phyloP scores from a whole-genome alignment of 345 rosid genomes.

The Garcia nutans region DNA sequence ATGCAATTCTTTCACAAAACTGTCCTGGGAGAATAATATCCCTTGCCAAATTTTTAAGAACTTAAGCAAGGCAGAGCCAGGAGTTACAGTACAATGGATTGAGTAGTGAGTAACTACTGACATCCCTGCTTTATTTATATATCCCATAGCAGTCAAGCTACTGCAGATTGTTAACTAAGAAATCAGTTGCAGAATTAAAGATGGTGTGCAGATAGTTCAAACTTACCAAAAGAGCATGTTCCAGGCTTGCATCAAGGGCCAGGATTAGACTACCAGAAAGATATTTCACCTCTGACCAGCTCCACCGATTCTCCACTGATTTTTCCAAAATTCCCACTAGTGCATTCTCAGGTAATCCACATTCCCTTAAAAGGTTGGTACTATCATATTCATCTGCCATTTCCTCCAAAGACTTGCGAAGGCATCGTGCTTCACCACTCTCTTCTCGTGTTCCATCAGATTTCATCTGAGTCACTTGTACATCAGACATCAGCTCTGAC shows the following conservation, averaged over 20 bases:
- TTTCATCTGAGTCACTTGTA: conserved; percentile 94
- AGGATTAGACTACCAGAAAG: conserved; percentile 76
- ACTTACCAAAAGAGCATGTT: conserved; percentile 94
- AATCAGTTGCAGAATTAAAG: not conserved
- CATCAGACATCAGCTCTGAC: conserved; percentile 96
- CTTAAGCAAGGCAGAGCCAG: not conserved
- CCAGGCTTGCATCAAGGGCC: conserved; percentile 96
- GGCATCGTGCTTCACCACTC: conserved; percentile 93
- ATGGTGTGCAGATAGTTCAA: not conserved
- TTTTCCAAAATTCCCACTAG: conserved; percentile 53
- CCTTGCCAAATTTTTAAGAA: not conserved
- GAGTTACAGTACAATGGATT: not conserved
- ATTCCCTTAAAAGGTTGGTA: conserved; percentile 57
- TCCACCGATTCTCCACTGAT: conserved; percentile 71
- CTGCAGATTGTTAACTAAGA: not conserved
- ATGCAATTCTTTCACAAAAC: not conserved
- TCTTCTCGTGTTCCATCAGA: conserved; percentile 91
- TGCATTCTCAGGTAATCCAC: conserved; percentile 79
- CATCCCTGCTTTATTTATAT: not conserved
- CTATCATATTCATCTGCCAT: conserved; percentile 87
- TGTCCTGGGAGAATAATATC: not conserved
- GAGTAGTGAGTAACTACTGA: not conserved
- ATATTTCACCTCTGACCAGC: conserved; percentile 82
- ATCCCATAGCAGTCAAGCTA: not conserved
- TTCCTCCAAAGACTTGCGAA: conserved; percentile 85